These are phyloP conservation scores for Trichosporon ovoides DNA, from an alignment of 1,284 basidiomycete species.

Conservation along the genomic window DNA sequence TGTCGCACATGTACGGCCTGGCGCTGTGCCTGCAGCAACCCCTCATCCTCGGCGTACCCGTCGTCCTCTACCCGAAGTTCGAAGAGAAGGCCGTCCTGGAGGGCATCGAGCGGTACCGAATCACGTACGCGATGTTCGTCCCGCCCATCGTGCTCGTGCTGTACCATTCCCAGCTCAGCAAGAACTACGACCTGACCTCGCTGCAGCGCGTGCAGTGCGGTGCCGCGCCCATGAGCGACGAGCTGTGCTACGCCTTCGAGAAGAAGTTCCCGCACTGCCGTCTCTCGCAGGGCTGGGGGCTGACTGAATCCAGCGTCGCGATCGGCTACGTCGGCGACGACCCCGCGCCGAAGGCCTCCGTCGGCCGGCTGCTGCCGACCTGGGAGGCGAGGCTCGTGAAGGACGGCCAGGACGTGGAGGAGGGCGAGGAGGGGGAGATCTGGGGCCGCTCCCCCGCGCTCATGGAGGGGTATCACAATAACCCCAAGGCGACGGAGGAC, in stretches of 20 bases:
- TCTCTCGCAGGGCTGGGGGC: conserved; percentile 41
- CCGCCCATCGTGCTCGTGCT: conserved; percentile 72
- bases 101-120: conserved; percentile 64
- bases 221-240: conserved; percentile 70
- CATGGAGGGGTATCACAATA: conserved; percentile 68
- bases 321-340: conserved; percentile 9
- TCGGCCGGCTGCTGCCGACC: conserved; percentile 70
- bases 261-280: conserved; percentile 20
- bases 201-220: conserved; percentile 64
- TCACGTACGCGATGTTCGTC: conserved; percentile 63
- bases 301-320: conserved; percentile 51
- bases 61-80: conserved; percentile 67
- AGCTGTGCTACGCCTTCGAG: conserved; percentile 30
- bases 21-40: conserved; percentile 57
- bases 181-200: conserved; percentile 63
- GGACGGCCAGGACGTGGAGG: conserved; percentile 25
- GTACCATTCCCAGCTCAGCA: conserved; percentile 53
- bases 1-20: conserved; percentile 22
- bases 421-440: conserved; percentile 64
- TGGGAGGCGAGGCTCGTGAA: conserved; percentile 67
- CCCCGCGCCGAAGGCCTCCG: conserved; percentile 54
- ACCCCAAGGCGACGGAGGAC: conserved; percentile 59
- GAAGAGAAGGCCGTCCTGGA: conserved; percentile 55
- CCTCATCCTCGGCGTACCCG: conserved; percentile 56
- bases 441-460: conserved; percentile 70